Conservation (phyloP, 2,329 filamentous ascomycete species). For the Colletotrichum spinosum region DNA sequence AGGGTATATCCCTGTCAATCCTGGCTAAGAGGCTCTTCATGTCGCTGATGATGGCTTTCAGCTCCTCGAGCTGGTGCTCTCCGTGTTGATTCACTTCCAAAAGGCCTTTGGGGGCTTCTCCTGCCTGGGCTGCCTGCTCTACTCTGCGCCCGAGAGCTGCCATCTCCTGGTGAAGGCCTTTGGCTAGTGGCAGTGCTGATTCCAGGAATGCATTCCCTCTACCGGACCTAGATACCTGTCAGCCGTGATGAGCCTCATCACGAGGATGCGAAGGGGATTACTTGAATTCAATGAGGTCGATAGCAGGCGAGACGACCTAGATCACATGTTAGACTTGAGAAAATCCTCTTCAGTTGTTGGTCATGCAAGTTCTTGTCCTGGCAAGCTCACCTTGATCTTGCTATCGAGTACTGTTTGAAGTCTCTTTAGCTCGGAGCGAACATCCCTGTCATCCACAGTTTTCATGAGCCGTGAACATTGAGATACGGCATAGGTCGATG, state of each 20-base stretch:
- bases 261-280: constrained; percentile 49
- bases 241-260: constrained; percentile 18
- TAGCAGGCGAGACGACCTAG: constrained; percentile 87
- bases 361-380: constrained; percentile 1
- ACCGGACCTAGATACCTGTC: constrained; percentile 55
- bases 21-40: constrained; percentile 80
- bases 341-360: not conserved
- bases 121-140: constrained; percentile 74
- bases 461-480: constrained; percentile 84
- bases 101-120: constrained; percentile 62
- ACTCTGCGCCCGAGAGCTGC: constrained; percentile 81
- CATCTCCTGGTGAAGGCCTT: constrained; percentile 85
- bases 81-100: constrained; percentile 57
- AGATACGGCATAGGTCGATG: constrained; percentile 84
- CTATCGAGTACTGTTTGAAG: constrained; percentile 82
- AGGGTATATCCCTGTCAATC: constrained; percentile 91
- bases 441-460: constrained; percentile 77
- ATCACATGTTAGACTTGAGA: constrained; percentile 8
- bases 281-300: constrained; percentile 94
- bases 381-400: constrained; percentile 78
- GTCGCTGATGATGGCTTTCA: constrained; percentile 77
- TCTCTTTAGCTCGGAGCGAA: constrained; percentile 74
- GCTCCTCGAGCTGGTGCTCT: constrained; percentile 70
- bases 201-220: constrained; percentile 75
- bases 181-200: constrained; percentile 85